Base-by-base conservation (phyloP, 2,329 filamentous ascomycete species). In the Colletotrichum chlorophyti region DNA sequence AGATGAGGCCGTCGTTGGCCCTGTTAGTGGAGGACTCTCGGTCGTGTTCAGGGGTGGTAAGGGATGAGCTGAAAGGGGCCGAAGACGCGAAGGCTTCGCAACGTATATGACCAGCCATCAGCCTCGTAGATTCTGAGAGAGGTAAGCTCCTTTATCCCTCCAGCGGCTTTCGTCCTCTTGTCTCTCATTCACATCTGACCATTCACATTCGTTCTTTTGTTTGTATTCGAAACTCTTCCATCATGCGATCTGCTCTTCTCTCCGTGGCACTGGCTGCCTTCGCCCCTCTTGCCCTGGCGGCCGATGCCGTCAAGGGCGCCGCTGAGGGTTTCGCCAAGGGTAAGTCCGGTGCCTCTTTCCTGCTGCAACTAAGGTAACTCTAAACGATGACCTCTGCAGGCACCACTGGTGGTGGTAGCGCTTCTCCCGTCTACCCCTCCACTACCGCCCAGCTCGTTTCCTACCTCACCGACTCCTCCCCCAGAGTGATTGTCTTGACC, bases 401-500 rank as follows among this genome's bases (percentile, higher is more conserved):
- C 34, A 49, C 46, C 7, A 88, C 86, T 15, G 86, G 86, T 32
- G 86, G 86, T 66, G 85, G 84, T 50, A 76, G 65, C 58, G 84
- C 82, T 19, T 71, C 76, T 8, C 69, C 82, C 24, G 82, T 82
- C 15, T 82, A 83, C 64, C 85, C 85, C 11, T 74, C 69, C 15
- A 81, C 76, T 45, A 84, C 71, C 37, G 76, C 72, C 21, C 76
- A 89, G 78, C 80, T 88, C 42, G 80, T 82, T 69, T 78, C 74
- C 34, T 88, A 86, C 73, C 79, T 89, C 5, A 75, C 76, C 8
- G 83, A 87, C 69, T 72, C 70, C 52, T 68, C 74, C 17, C 65
- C 85, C 11, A 80, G 84, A 21, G 80, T 82, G 59, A 87, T 89
- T 64, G 76, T 88, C 52, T 74, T 88, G 24, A 77, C 79, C 67